A percentile compares a stretch with the other conserved stretches of the same genome.
These are phyloP conservation scores for Ganoderma lingzhi DNA, from an alignment of 1,284 basidiomycete genomes.

Conservation along the genomic window DNA sequence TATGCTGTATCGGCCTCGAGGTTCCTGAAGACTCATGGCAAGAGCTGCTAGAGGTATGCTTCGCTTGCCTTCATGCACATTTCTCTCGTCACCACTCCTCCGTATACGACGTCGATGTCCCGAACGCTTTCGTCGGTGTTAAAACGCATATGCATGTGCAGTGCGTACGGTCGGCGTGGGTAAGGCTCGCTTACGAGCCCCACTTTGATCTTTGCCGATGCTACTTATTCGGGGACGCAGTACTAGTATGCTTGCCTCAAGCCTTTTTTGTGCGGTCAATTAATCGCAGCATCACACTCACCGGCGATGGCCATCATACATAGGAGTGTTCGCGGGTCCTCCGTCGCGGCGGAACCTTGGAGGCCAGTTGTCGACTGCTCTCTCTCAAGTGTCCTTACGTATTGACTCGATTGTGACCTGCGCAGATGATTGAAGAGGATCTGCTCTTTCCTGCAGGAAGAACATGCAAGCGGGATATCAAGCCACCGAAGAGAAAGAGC, in stretches of 20 bases:
- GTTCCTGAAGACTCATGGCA: slow-evolving; percentile 73
- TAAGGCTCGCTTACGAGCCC: not conserved
- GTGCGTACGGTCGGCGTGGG: not conserved
- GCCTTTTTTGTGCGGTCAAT: not conserved
- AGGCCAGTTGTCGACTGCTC: slow-evolving; percentile 49
- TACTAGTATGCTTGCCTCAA: not conserved
- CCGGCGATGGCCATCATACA: not conserved
- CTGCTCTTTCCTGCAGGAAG: slow-evolving; percentile 67
- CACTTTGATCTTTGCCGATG: not conserved
- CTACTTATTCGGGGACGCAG: not conserved
- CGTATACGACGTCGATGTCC: not conserved
- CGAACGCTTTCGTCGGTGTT: not conserved
- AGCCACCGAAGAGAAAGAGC: not conserved
- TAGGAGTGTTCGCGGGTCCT: slow-evolving; percentile 74
- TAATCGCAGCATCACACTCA: not conserved
- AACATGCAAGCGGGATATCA: slow-evolving; percentile 18
- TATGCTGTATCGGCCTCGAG: slow-evolving; percentile 67
- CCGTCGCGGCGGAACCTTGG: slow-evolving; percentile 65
- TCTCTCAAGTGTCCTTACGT: not conserved
- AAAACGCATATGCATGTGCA: not conserved
- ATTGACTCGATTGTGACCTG: not conserved
- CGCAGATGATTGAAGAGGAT: slow-evolving; percentile 75
- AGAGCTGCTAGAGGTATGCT: slow-evolving; percentile 44
- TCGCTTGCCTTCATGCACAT: not conserved
- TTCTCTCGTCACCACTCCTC: not conserved